These are phyloP conservation scores for Sporothrix inflata DNA, from an alignment of 2,329 filamentous ascomycete species.

Conservation along the genomic window DNA sequence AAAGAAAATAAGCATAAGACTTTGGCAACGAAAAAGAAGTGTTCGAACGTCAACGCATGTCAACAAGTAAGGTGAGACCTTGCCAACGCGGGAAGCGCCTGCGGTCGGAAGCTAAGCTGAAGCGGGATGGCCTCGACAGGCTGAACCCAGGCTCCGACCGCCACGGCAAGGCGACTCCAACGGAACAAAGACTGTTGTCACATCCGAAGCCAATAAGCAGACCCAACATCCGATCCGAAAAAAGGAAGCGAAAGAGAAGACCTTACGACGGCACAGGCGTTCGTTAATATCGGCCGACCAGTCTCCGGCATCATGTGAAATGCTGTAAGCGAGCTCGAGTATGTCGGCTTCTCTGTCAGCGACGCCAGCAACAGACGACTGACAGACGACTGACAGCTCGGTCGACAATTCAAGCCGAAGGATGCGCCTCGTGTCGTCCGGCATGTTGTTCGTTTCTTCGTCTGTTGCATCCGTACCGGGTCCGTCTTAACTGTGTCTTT, in stretches of 20 bases:
- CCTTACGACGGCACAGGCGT: too few relatives aligned
- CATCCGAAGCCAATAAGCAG: not conserved
- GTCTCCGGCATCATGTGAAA: not conserved
- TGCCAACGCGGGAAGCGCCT: not conserved
- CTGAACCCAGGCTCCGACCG: too few relatives aligned
- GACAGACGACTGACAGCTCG: not conserved
- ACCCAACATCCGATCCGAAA: not conserved
- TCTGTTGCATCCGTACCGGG: not conserved
- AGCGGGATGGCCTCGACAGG: not conserved
- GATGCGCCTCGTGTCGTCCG: not conserved
- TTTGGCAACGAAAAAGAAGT: not conserved
- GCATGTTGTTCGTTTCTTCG: not conserved
- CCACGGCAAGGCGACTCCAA: too few relatives aligned
- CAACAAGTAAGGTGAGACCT: not conserved
- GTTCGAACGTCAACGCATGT: too few relatives aligned
- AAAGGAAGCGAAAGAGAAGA: not conserved
- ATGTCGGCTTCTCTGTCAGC: not conserved
- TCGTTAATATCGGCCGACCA: not conserved
- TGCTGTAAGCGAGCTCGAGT: not conserved
- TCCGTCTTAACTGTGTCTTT: too few relatives aligned
- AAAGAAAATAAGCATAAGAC: not conserved
- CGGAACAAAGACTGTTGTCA: too few relatives aligned
- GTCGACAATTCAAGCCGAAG: not conserved
- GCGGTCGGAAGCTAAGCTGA: conserved; percentile 1
- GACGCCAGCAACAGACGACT: not conserved